These are phyloP conservation scores for Groenewaldozyma tartarivorans DNA, from an alignment of 805 yeast species.

Conservation along the genomic window DNA sequence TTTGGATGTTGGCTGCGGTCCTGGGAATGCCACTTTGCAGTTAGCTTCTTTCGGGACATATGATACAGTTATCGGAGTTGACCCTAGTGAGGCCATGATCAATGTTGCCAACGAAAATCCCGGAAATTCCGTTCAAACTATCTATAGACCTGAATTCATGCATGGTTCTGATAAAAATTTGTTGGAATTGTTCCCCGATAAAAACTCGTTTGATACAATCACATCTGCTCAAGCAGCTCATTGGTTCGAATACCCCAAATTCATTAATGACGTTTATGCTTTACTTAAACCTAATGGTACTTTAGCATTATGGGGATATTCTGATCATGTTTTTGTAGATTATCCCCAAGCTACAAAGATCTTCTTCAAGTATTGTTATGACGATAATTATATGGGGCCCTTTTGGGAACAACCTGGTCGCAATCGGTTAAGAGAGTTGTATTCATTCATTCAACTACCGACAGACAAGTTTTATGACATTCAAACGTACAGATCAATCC, in stretches of 20 bases:
- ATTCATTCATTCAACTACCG: slow-evolving; percentile 37
- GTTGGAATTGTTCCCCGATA: slow-evolving; percentile 12
- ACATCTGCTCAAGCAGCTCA: slow-evolving; percentile 84
- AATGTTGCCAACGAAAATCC: slow-evolving; percentile 29
- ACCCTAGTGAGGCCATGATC: slow-evolving; percentile 51
- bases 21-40: slow-evolving; percentile 62
- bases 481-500: slow-evolving; percentile 15
- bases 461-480: slow-evolving; percentile 33
- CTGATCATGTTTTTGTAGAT: slow-evolving; percentile 53
- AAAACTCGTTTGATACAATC: slow-evolving; percentile 41
- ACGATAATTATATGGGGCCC: slow-evolving; percentile 36
- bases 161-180: slow-evolving; percentile 10
- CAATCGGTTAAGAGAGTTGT: slow-evolving; percentile 36
- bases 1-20: slow-evolving; percentile 72
- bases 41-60: slow-evolving; percentile 37
- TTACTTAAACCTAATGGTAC: slow-evolving; percentile 56
- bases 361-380: slow-evolving; percentile 42
- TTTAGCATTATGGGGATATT: slow-evolving; percentile 70
- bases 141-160: background rate
- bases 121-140: slow-evolving; percentile 4
- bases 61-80: slow-evolving; percentile 50
- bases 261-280: slow-evolving; percentile 41
- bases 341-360: slow-evolving; percentile 47
- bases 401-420: slow-evolving; percentile 89
- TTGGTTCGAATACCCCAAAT: slow-evolving; percentile 58